phyloP scores from a whole-genome alignment of 164 flowering plant genomes.

The Piper betle region DNA sequence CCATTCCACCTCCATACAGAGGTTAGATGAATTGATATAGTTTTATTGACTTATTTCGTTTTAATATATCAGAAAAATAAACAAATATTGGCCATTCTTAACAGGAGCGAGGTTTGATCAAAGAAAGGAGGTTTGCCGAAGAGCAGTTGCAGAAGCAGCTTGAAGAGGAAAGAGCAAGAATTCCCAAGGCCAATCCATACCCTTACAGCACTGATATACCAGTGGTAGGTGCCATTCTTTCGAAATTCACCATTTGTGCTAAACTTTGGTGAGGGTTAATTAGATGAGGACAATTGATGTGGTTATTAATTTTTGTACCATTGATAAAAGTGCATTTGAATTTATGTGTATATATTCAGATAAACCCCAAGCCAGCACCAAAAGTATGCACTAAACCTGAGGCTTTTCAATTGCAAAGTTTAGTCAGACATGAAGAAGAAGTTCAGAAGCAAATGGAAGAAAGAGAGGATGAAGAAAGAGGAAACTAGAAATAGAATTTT shows the following conservation, averaged over 20 bases:
- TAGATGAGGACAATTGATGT: not conserved
- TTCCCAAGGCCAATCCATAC: constrained; percentile 83
- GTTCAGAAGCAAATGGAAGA: constrained; percentile 81
- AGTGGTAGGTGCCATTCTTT: constrained; percentile 36
- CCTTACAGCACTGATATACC: constrained; percentile 96
- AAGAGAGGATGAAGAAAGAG: constrained; percentile 54
- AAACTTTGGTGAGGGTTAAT: not conserved
- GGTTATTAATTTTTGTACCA: not conserved
- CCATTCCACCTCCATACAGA: constrained; percentile 90
- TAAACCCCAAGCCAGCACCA: constrained; percentile 93
- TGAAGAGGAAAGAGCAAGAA: constrained; percentile 72
- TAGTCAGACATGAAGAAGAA: constrained; percentile 90
- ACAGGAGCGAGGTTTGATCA: constrained; percentile 79
- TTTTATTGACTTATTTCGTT: too few relatives aligned
- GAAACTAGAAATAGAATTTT: constrained; percentile 67
- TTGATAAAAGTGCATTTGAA: not conserved
- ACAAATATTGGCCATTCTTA: not conserved
- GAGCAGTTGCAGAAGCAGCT: constrained; percentile 55
- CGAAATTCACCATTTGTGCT: not conserved
- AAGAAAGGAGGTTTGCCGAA: constrained; percentile 45
- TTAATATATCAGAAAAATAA: not conserved
- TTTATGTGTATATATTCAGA: constrained; percentile 21
- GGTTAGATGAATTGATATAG: constrained; percentile 18
- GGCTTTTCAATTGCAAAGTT: constrained; percentile 84
- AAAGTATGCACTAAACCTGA: constrained; percentile 76